phyloP scores from a whole-genome alignment of 2,329 filamentous ascomycete species.

The Colletotrichum coccodes region DNA sequence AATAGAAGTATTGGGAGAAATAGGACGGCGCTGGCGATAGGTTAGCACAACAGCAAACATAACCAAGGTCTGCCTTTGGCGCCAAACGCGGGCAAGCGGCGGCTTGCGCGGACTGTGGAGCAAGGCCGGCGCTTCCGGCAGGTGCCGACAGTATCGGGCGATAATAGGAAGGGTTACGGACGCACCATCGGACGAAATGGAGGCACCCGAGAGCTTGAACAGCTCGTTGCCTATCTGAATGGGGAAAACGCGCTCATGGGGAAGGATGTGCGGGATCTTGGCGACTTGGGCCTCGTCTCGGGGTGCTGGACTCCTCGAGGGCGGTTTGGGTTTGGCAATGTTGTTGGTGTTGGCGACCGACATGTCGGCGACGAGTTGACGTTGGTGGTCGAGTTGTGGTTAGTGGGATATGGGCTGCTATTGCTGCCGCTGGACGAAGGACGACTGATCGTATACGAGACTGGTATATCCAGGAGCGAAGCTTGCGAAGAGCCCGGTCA shows the following conservation, averaged over 20 bases:
- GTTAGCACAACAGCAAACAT: neutral
- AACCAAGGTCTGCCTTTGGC: neutral
- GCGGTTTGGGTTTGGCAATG: constrained; percentile 14
- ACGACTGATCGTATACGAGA: neutral
- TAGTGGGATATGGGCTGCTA: too few species aligned
- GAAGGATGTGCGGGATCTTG: constrained; percentile 68
- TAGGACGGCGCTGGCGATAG: constrained; percentile 82
- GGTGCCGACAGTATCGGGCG: neutral
- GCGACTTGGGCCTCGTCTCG: constrained; percentile 46
- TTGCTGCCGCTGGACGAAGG: neutral
- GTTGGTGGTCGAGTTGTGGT: neutral
- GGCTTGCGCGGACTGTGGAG: neutral
- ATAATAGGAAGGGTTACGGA: constrained; percentile 32
- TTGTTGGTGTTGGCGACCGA: constrained; percentile 16
- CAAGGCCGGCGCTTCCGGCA: neutral
- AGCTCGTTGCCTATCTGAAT: constrained; percentile 79
- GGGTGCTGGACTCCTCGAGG: constrained; percentile 34
- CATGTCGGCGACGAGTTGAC: constrained; percentile 13
- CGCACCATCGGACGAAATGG: constrained; percentile 78
- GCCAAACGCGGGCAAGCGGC: neutral
- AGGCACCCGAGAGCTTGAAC: constrained; percentile 79
- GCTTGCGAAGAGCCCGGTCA: constrained; percentile 24
- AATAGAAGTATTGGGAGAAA: constrained; percentile 93
- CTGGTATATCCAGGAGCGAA: constrained; percentile 4
- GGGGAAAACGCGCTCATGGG: constrained; percentile 78